Evolutionary conservation across 139 green algal genomes (phyloP).

Genomic region (Nannochloris sp.): DNA sequence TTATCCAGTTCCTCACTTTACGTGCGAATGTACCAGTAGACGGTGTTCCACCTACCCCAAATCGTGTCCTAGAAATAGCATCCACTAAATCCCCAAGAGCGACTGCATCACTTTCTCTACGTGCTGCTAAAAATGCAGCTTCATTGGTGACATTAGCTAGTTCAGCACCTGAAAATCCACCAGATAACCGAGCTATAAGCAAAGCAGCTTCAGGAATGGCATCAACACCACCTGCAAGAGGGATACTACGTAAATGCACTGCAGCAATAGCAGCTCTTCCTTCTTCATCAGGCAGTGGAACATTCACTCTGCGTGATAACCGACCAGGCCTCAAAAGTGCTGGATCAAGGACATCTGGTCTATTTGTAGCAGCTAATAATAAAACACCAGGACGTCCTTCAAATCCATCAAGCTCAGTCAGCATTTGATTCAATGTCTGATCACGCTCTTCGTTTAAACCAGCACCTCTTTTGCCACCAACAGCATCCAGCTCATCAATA

Average conservation of each 20-base stretch:
- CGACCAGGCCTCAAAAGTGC: constrained; percentile 80
- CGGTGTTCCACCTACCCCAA: constrained; percentile 1
- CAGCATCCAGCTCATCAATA: constrained; percentile 96
- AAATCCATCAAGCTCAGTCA: constrained; percentile 92
- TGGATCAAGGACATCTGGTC: constrained; percentile 76
- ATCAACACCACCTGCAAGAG: constrained; percentile 26
- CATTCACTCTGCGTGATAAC: constrained; percentile 42
- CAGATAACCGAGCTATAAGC: neutral
- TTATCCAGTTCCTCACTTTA: neutral
- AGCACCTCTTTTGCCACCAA: constrained; percentile 66
- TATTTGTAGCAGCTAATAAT: constrained; percentile 87
- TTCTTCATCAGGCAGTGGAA: constrained; percentile 67
- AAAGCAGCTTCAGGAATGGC: neutral
- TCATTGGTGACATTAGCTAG: constrained; percentile 91
- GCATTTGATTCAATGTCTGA: constrained; percentile 90
- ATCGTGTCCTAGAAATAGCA: neutral
- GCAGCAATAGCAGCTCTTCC: constrained; percentile 63
- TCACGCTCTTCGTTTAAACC: constrained; percentile 93
- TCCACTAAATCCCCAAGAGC: neutral
- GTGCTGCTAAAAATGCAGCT: constrained; percentile 5
- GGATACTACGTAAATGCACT: constrained; percentile 66
- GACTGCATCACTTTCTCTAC: neutral
- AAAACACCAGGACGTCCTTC: constrained; percentile 60
- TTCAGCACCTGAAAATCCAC: constrained; percentile 75
- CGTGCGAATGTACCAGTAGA: neutral